Evolutionary conservation across 768 basidiomycete genomes (phyloP), one percentile per base, ranked within the genome.

Genomic region (Gymnopilus junonius): DNA sequence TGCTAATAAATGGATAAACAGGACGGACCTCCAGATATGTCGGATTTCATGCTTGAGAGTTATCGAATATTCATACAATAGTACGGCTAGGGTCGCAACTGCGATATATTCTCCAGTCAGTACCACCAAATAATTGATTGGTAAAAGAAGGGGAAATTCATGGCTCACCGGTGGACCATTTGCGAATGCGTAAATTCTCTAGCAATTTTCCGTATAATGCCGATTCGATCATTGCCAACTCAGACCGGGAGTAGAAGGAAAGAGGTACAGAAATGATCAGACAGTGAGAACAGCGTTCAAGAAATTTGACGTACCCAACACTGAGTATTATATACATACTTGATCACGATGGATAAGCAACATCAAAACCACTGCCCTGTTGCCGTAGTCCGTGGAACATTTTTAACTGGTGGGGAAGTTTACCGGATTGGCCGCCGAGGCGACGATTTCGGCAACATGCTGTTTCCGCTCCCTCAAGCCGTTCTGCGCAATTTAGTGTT

Each of bases 21-120:
- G n/a, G 3, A 23, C 55, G 43, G n/a, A 57, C 61, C 54, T 56
- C 61, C 61, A 62, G 10, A 62, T 57, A 25, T 50, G 31, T 10
- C 31, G 31, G 7, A 62, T 10, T 29, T 62, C 61, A 3, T 46
- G 25, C 17, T 25, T 45, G 8, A 21, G 51, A 2, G 45, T 57
- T 11, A 57, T n/a, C 14, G 32, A 2, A 45, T 56, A 57, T 40
- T 62, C 61, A 32, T 54, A 62, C 6, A 62, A 21, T 14, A 62
- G 31, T 8, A 62, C 43, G 3, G 37, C 48, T 31, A 62, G 54
- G 6, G 42, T 43, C 20, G 55, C 54, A 12, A 56, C 61, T 62
- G 32, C 21, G 23, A 56, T n/a, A 14, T 21, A 11, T 25, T 12
- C 7, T 34, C 39, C 17, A 25, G n/a, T 46, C 25, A 27, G 12